Conservation (phyloP, 345 rosid genomes). For the Mercurialis annua region DNA sequence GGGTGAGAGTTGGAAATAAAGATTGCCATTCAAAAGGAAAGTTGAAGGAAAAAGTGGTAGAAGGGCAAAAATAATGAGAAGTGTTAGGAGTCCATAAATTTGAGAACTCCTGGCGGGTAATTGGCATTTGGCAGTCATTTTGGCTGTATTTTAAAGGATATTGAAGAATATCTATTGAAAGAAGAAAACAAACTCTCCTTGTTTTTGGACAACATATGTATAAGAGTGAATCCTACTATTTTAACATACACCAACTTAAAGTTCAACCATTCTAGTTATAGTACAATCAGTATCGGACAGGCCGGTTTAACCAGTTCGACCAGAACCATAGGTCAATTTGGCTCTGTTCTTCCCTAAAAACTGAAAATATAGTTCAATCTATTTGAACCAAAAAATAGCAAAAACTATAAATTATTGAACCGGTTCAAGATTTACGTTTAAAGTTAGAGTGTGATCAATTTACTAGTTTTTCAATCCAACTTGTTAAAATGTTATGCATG, state of each 20-base stretch:
- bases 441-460: too few relatives aligned
- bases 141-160: conserved; percentile 14
- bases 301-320: too few relatives aligned
- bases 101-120: conserved; percentile 17
- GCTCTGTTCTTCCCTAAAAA: too few relatives aligned
- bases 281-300: too few relatives aligned
- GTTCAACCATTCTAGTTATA: neutral
- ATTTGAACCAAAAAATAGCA: too few relatives aligned
- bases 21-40: conserved; percentile 38
- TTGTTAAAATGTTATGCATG: too few relatives aligned
- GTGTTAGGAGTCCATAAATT: conserved; percentile 17
- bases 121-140: conserved; percentile 14
- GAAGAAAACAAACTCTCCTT: neutral
- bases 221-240: neutral
- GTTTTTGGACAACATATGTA: neutral
- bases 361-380: too few relatives aligned
- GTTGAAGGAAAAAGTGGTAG: conserved; percentile 12
- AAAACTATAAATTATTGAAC: too few relatives aligned
- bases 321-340: too few relatives aligned
- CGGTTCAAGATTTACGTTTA: too few relatives aligned
- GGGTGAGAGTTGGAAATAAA: conserved; percentile 22
- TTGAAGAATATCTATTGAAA: neutral
- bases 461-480: too few relatives aligned
- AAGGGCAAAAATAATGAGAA: conserved; percentile 19
- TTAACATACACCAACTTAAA: neutral